Evolutionary conservation across 176 grass and related monocot species (phyloP), one percentile per base, ranked within the genome.

Genomic region (Elaeis guineensis): DNA sequence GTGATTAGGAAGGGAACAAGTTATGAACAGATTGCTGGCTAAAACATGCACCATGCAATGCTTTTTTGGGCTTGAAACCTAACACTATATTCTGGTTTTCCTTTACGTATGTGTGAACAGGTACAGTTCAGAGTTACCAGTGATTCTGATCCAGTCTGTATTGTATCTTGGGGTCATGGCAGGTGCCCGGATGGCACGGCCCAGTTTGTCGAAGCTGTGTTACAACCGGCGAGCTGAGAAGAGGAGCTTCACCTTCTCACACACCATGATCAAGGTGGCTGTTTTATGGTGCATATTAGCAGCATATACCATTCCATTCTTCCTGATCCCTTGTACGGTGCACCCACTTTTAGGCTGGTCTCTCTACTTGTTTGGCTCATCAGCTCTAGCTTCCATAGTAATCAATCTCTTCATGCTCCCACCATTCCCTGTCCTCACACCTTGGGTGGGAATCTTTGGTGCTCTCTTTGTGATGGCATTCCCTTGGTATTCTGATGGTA

Each of bases 321-420:
- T 97, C 73, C 74, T 97, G 55, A 25, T 86, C 29, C 92, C 93
- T 5, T 73, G 81, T n/a, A 92, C 93, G 0, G 69, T 80, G n/a
- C 93, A 97, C 59, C 93, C 93, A 0, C 59, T 97, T 16, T 25
- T 92, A 21, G 87, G 87, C 51, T 97, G 93, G 87, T 78, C 87
- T 24, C 76, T 97, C 19, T 92, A 92, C 73, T 35, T 97, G 66
- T 78, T 97, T 0, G 84, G 93, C 7, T 60, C 78, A 21, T 70
- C 78, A n/a, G 75, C 87, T 5, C 75, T 97, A 24, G 79, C 63
- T 70, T 85, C 76, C 5, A 75, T 88, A n/a, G 84, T 92, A 24
- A 85, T 85, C 70, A 85, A 73, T 73, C 26, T 88, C 44, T 89
- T 97, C 68, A 76, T 97, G 25, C 81, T 97, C 0, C 81, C 80